phyloP scores from a whole-genome alignment of 1,139 yeast genomes.

The Candida albicans region DNA sequence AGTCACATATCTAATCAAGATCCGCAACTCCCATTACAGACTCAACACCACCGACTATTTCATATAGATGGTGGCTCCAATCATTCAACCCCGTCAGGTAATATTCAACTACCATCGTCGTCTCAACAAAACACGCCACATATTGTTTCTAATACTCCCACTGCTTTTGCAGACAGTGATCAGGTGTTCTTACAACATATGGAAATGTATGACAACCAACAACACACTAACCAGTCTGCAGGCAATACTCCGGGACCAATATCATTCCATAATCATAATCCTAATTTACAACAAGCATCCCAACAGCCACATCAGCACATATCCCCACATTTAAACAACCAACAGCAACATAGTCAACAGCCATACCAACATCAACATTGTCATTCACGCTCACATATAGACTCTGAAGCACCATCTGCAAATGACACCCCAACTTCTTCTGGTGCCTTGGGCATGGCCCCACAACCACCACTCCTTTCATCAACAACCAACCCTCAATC shows the following conservation, averaged over 20 bases:
- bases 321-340: conserved; percentile 12
- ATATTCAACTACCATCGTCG: neutral
- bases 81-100: conserved; percentile 3
- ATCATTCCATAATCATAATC: conserved; percentile 15
- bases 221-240: conserved; percentile 10
- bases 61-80: conserved; percentile 1
- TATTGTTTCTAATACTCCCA: conserved; percentile 10
- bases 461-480: conserved; percentile 12
- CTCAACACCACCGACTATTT: conserved; percentile 1
- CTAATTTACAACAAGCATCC: conserved; percentile 1
- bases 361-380: conserved; percentile 8
- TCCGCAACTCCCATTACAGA: conserved; percentile 1
- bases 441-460: neutral
- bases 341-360: conserved; percentile 13
- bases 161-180: conserved; percentile 22
- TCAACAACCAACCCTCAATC: conserved; percentile 5
- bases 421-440: conserved; percentile 9
- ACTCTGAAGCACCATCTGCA: conserved; percentile 6
- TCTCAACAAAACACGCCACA: conserved; percentile 10
- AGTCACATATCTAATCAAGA: neutral
- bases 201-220: conserved; percentile 23
- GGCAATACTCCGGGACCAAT: conserved; percentile 18
- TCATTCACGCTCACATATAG: conserved; percentile 5
- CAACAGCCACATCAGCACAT: conserved; percentile 12
- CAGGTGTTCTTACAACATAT: conserved; percentile 28